Conservation (phyloP, 306 rosid genomes). For the Glycine soja region DNA sequence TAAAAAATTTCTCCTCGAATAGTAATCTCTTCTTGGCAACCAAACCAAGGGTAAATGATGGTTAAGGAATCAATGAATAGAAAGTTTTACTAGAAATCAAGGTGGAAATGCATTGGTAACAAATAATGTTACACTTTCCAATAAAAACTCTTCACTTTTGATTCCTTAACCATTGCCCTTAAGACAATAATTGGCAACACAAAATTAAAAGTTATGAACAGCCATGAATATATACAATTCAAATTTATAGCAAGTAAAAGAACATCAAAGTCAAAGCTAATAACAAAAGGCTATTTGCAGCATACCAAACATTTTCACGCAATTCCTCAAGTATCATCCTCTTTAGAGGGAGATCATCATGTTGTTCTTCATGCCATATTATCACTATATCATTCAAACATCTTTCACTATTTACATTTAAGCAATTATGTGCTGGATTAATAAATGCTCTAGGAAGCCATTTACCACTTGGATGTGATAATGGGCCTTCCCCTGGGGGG, state of each 20-base stretch:
- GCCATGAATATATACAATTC: conserved; percentile 13
- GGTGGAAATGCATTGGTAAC: neutral
- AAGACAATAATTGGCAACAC: neutral
- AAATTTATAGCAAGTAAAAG: conserved; percentile 4
- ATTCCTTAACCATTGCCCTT: neutral
- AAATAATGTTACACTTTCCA: neutral
- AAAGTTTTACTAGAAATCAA: neutral
- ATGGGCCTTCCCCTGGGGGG: conserved; percentile 48
- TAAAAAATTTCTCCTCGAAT: no score
- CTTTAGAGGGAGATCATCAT: conserved; percentile 69
- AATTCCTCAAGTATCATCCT: conserved; percentile 72
- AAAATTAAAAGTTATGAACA: neutral
- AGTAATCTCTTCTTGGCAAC: no score
- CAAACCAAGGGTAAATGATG: no score
- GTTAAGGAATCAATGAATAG: neutral
- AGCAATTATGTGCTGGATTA: conserved; percentile 86
- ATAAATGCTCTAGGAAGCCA: conserved; percentile 91
- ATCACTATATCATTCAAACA: conserved; percentile 69
- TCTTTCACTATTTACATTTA: conserved; percentile 61
- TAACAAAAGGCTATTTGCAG: conserved; percentile 17
- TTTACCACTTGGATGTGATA: conserved; percentile 67
- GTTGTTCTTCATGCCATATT: conserved; percentile 85
- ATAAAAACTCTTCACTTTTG: neutral
- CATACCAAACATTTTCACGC: conserved; percentile 87
- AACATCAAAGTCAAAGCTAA: conserved; percentile 7